Base-by-base conservation (phyloP, 441 rosid species). In the Erodium moschatum region DNA sequence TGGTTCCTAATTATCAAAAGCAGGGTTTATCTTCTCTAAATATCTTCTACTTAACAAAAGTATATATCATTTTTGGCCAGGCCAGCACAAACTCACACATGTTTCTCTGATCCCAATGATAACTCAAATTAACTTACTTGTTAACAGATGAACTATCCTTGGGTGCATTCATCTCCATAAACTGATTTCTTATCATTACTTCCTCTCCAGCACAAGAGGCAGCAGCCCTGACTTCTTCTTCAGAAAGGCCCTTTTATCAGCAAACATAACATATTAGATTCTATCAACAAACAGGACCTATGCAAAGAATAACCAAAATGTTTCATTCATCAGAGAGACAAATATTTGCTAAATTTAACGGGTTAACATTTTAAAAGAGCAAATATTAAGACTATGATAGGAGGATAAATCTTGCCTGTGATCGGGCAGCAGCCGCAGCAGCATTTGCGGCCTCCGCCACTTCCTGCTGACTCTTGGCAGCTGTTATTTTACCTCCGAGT, bases 391-490 rank as follows among this genome's bases (percentile, higher is more conserved):
- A 20, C 75, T 69, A 70, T 50, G 72, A 48, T 72, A 29, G 38
- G 13, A 21, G 44, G 33, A 71, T 2, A 73, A 70, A 68, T 35
- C 77, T 78, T 81, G 81, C 99, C 93, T 96, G 97, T 74, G 84
- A 76, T 76, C 94, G 84, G 18, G 99, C 99, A 72, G 99, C 98
- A 31, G 86, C 80, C 6, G 96, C 96, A 33, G 99, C 97, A 65
- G 89, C 84, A 88, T 86, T 96, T 71, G 96, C 96, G 72, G 98
- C 99, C 86, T 96, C 99, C 80, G 87, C 97, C 75, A 92, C 98
- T 86, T 95, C 99, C 81, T 95, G 99, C 69, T 90, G 95, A 82
- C 79, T 95, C 85, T 95, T 95, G 67, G 98, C 86, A 40, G 96
- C 87, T 50, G 98, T 89, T 79, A 95, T 95, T 80, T 95, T 92